Conservation (phyloP, 306 rosid species). For the Lathyrus oleraceus region DNA sequence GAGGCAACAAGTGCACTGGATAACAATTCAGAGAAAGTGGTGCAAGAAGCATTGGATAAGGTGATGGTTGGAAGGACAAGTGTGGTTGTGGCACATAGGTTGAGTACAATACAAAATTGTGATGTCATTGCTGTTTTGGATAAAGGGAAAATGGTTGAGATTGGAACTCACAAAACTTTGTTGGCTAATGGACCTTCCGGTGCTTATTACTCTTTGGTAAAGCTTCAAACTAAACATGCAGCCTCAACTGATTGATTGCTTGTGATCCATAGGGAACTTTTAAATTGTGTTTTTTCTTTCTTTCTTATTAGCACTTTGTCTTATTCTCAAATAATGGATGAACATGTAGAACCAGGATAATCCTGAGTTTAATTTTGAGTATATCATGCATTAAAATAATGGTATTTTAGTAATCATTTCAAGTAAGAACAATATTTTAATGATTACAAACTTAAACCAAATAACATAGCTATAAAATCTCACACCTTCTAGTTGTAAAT, state of each 20-base stretch:
- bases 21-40: constrained; percentile 46
- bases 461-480: too few relatives aligned
- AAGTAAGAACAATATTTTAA: too few relatives aligned
- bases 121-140: constrained; percentile 48
- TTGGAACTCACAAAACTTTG: constrained; percentile 47
- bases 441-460: too few relatives aligned
- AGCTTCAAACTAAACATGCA: constrained; percentile 32
- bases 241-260: too few relatives aligned
- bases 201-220: constrained; percentile 48
- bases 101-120: constrained; percentile 54
- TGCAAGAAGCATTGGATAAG: constrained; percentile 48
- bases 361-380: too few relatives aligned
- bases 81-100: constrained; percentile 55
- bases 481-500: too few relatives aligned
- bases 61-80: constrained; percentile 55
- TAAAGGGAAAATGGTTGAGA: constrained; percentile 51
- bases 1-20: constrained; percentile 68
- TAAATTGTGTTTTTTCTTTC: background rate
- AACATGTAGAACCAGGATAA: background rate
- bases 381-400: too few relatives aligned
- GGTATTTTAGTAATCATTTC: too few relatives aligned
- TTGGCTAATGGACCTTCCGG: constrained; percentile 48
- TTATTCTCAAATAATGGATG: background rate
- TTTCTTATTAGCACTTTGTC: background rate
- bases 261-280: background rate